A percentile compares a stretch with the other conserved stretches of the same genome.
Evolutionary conservation across 805 yeast genomes (phyloP).

Genomic region (Candida lessepsii): DNA sequence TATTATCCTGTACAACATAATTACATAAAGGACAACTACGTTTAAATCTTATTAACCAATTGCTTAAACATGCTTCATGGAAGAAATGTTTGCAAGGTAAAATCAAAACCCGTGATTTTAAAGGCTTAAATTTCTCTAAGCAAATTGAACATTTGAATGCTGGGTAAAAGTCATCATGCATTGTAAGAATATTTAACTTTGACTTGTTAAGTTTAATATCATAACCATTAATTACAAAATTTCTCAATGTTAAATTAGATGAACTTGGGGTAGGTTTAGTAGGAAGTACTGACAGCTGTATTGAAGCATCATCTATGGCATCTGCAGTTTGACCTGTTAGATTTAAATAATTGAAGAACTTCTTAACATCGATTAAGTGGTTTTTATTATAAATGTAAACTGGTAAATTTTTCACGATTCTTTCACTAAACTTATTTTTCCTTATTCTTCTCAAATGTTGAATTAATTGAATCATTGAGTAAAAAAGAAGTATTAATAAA

Average conservation of each 20-base stretch:
- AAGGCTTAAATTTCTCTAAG: conserved; percentile 50
- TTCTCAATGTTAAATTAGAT: conserved; percentile 15
- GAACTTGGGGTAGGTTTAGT: conserved; percentile 9
- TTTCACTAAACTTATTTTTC: conserved; percentile 27
- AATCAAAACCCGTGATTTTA: conserved; percentile 47
- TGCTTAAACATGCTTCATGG: conserved; percentile 56
- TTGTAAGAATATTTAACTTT: conserved; percentile 22
- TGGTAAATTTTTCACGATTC: conserved; percentile 34
- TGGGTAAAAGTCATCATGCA: conserved; percentile 36
- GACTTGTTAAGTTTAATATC: conserved; percentile 22
- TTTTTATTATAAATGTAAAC: conserved; percentile 37
- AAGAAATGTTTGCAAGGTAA: conserved; percentile 62
- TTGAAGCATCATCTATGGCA: conserved; percentile 5
- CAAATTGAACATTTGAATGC: conserved; percentile 61
- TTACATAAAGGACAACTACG: conserved; percentile 63
- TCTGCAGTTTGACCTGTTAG: conserved; percentile 27
- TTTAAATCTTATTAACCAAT: conserved; percentile 57
- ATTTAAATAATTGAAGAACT: conserved; percentile 30
- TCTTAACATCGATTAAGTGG: conserved; percentile 30
- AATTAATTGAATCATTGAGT: conserved; percentile 28
- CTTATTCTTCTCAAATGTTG: conserved; percentile 28
- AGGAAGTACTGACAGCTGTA: conserved; percentile 1
- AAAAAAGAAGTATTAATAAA: conserved; percentile 34
- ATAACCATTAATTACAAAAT: conserved; percentile 43
- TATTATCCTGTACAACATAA: conserved; percentile 15